Percentiles rank a stretch among this genome's conserved stretches.
Evolutionary conservation across 306 rosid species (phyloP).

Genomic region (Abrus precatorius): DNA sequence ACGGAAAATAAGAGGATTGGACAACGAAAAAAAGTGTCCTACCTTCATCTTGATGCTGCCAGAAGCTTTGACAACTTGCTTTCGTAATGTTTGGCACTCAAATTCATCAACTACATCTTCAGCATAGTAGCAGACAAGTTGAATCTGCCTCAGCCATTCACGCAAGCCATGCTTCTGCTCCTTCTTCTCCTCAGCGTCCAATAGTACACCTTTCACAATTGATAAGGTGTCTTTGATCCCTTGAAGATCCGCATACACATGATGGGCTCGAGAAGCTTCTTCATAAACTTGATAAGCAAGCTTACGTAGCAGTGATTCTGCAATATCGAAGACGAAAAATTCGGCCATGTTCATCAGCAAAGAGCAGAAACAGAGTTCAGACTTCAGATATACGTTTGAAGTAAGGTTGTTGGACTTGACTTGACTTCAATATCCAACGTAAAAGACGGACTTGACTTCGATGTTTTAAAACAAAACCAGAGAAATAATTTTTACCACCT

Average conservation of each 20-base stretch:
- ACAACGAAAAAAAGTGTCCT: constrained; percentile 17
- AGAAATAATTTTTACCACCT: no score
- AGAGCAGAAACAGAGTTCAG: no score
- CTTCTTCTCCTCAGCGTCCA: constrained; percentile 43
- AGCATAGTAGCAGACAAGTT: not conserved
- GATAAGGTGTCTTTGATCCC: constrained; percentile 17
- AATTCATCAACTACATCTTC: constrained; percentile 27
- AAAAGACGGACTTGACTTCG: no score
- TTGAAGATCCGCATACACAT: constrained; percentile 9
- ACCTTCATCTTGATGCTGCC: constrained; percentile 17
- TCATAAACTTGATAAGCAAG: constrained; percentile 19
- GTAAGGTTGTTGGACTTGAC: no score
- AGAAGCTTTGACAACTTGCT: constrained; percentile 1
- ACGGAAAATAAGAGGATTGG: constrained; percentile 32
- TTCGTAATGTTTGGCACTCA: not conserved
- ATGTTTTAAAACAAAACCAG: no score
- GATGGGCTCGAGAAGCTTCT: constrained; percentile 30
- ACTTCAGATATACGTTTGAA: no score
- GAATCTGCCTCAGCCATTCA: constrained; percentile 40
- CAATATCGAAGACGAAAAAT: not conserved
- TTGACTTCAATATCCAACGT: no score
- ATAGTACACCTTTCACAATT: constrained; percentile 21
- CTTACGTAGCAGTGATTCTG: constrained; percentile 24
- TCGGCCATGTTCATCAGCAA: constrained; percentile 21
- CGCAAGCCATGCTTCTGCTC: constrained; percentile 30